phyloP scores from a whole-genome alignment of 805 yeast species.

The Kodamaea neixiangensis region DNA sequence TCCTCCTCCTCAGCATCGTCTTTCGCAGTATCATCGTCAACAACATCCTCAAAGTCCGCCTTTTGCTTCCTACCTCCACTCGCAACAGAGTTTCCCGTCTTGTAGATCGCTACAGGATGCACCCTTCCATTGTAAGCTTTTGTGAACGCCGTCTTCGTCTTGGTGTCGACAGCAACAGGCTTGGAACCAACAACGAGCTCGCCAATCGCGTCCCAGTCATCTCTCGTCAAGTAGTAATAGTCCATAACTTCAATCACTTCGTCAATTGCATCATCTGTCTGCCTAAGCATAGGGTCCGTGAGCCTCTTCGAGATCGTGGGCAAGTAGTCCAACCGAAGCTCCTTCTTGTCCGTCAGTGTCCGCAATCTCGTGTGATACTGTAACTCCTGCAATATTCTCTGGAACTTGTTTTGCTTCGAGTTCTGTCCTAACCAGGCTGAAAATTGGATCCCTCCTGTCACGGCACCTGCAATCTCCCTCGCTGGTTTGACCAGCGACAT shows the following conservation, averaged over 20 bases:
- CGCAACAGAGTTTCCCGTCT: conserved; percentile 62
- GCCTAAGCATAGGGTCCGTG: conserved; percentile 54
- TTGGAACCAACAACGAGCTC: conserved; percentile 86
- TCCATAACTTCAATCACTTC: conserved; percentile 77
- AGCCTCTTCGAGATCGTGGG: conserved; percentile 63
- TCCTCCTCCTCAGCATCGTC: conserved; percentile 48
- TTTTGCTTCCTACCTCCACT: conserved; percentile 27
- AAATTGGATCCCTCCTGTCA: conserved; percentile 71
- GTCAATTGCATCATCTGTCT: conserved; percentile 64
- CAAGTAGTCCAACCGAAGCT: conserved; percentile 74
- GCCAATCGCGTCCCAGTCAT: conserved; percentile 88
- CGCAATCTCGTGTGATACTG: conserved; percentile 84
- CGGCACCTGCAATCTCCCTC: conserved; percentile 68
- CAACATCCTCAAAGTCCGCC: conserved; percentile 74
- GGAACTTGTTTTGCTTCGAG: conserved; percentile 77
- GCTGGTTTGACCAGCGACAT: conserved; percentile 84
- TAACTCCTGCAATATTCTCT: conserved; percentile 77
- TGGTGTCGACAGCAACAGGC: too few species aligned
- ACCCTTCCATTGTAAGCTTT: conserved; percentile 70
- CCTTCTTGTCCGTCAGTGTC: conserved; percentile 73
- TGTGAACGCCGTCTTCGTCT: conserved; percentile 85
- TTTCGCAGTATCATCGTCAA: conserved; percentile 56
- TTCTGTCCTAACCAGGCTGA: conserved; percentile 89
- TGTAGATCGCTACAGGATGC: conserved; percentile 86
- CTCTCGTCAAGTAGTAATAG: conserved; percentile 79